A percentile compares a stretch with the other conserved stretches of the same genome.
Conservation (phyloP, 805 yeast species). For the Lipomyces lipofer region DNA sequence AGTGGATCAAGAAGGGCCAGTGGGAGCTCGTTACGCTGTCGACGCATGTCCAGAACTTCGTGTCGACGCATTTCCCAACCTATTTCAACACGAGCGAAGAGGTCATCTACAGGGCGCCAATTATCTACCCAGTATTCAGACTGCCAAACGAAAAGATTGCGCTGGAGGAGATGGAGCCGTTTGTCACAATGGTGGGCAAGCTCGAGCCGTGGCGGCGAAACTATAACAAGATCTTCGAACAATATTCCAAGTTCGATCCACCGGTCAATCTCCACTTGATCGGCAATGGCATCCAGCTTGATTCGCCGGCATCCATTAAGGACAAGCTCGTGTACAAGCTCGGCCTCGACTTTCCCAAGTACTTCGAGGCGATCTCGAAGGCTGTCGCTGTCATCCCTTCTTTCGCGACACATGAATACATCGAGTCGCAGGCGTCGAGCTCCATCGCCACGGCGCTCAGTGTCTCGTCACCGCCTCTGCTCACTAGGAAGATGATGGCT, state of each 20-base stretch:
- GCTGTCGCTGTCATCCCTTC: conserved; percentile 26
- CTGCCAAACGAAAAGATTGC: conserved; percentile 8
- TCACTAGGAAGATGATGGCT: conserved; percentile 14
- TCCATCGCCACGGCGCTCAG: conserved; percentile 26
- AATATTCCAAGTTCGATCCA: conserved; percentile 10
- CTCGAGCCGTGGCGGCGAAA: conserved; percentile 30
- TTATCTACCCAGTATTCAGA: conserved; percentile 22
- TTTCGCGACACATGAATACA: conserved; percentile 19
- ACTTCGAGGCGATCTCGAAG: conserved; percentile 10
- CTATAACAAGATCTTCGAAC: conserved; percentile 19
- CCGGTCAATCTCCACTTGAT: conserved; percentile 14
- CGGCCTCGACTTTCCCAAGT: conserved; percentile 21
- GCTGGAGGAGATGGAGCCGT: conserved; percentile 15
- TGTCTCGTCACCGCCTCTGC: conserved; percentile 20
- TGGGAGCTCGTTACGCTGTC: conserved; percentile 27
- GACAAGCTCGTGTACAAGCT: conserved; percentile 5
- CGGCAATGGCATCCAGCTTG: conserved; percentile 14
- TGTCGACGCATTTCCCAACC: conserved; percentile 16
- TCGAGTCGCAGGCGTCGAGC: conserved; percentile 23
- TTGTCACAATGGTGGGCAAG: conserved; percentile 25
- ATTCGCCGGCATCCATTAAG: conserved; percentile 11
- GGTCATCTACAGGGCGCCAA: conserved; percentile 12
- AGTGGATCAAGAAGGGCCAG: conserved; percentile 19
- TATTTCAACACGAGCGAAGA: conserved; percentile 8
- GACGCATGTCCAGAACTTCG: conserved; percentile 19